Conservation (phyloP, 768 basidiomycete genomes). For the Xerocomellus amylosporus region DNA sequence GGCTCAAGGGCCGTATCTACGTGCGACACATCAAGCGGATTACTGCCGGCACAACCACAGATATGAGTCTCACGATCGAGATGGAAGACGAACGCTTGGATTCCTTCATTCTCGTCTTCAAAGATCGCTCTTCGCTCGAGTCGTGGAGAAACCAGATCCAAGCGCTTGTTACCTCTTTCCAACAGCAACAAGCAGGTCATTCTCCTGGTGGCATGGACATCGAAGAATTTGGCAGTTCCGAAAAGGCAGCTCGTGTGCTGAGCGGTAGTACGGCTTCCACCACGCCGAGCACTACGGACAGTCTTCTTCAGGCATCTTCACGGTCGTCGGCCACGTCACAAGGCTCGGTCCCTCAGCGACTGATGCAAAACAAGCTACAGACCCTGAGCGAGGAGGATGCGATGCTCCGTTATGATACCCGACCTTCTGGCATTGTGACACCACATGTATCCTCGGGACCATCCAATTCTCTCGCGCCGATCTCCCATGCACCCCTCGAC, state of each 20-base stretch:
- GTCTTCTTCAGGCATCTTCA: constrained; percentile 62
- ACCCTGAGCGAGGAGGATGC: constrained; percentile 75
- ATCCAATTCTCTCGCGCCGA: constrained; percentile 76
- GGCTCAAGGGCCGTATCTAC: constrained; percentile 94
- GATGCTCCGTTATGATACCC: constrained; percentile 53
- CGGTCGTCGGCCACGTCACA: constrained; percentile 76
- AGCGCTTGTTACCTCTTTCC: constrained; percentile 69
- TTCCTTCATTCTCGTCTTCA: constrained; percentile 94
- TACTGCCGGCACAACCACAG: constrained; percentile 74
- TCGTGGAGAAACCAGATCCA: constrained; percentile 86
- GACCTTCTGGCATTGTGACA: constrained; percentile 52
- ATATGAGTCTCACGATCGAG: constrained; percentile 92
- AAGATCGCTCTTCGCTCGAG: constrained; percentile 84
- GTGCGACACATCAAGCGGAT: constrained; percentile 92
- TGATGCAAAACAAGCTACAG: constrained; percentile 47
- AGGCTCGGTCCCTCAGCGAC: constrained; percentile 45
- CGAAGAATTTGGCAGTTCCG: constrained; percentile 77
- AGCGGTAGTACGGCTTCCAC: constrained; percentile 68
- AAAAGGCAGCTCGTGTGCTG: constrained; percentile 75
- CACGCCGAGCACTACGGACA: constrained; percentile 57
- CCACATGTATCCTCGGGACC: constrained; percentile 73
- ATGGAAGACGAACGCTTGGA: constrained; percentile 96
- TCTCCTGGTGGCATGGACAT: constrained; percentile 45
- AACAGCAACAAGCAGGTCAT: constrained; percentile 47
- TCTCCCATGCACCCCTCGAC: constrained; percentile 86